A percentile compares a stretch with the other conserved stretches of the same genome.
These are phyloP conservation scores for Murraya koenigii DNA, from an alignment of 345 rosid species.

Conservation along the genomic window DNA sequence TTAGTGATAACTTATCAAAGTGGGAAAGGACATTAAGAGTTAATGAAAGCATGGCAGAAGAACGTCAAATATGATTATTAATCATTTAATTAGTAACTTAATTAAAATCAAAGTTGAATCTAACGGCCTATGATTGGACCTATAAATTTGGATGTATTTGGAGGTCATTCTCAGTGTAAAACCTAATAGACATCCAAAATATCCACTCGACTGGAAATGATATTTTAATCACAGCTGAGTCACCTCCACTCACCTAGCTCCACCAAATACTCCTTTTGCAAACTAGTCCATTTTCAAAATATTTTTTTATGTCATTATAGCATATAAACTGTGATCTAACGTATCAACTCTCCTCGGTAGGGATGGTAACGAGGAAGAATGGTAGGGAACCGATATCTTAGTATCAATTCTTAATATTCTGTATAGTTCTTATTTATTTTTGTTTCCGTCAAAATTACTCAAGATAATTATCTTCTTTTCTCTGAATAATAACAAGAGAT, in stretches of 20 bases:
- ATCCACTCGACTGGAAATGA: constrained; percentile 15
- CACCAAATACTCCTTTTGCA: not conserved
- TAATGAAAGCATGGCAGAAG: not conserved
- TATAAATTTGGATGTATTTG: not conserved
- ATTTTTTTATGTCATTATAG: no score
- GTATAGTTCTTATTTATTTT: no score
- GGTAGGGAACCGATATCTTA: no score
- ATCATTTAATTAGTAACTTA: not conserved
- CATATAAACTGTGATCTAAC: no score
- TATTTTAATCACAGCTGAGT: constrained; percentile 18
- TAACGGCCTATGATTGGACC: not conserved
- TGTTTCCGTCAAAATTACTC: no score
- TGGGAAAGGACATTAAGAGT: not conserved
- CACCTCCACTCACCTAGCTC: constrained; percentile 20
- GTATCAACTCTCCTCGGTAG: no score
- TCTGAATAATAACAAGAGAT: no score
- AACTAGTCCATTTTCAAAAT: not conserved
- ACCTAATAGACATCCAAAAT: constrained; percentile 20
- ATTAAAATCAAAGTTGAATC: not conserved
- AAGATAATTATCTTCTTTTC: no score
- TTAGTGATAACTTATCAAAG: not conserved
- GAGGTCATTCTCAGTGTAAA: not conserved
- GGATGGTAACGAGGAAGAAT: no score
- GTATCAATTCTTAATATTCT: no score
- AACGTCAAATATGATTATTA: not conserved